Conservation (phyloP, 805 yeast species). For the Candida odintsovae region DNA sequence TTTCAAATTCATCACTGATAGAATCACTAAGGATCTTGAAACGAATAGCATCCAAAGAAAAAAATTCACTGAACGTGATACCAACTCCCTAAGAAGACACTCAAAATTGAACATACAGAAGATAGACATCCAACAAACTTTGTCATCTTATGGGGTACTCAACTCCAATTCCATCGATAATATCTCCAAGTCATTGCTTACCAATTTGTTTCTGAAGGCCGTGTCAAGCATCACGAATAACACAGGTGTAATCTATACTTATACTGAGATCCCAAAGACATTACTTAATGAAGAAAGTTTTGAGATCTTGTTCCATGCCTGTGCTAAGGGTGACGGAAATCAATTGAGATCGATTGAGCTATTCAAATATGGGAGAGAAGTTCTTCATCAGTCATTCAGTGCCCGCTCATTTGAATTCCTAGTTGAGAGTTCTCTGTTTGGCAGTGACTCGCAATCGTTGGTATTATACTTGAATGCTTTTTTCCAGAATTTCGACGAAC, state of each 20-base stretch:
- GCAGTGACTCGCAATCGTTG: background rate
- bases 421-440: background rate
- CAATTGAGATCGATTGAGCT: conserved; percentile 9
- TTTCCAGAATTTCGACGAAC: background rate
- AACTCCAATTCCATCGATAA: background rate
- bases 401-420: conserved; percentile 1
- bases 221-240: conserved; percentile 9
- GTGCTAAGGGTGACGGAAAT: conserved; percentile 13
- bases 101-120: conserved; percentile 13
- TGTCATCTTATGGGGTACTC: background rate
- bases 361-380: conserved; percentile 4
- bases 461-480: background rate
- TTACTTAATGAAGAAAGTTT: conserved; percentile 2
- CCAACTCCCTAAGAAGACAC: background rate
- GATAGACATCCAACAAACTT: conserved; percentile 10
- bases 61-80: background rate
- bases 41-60: conserved; percentile 6
- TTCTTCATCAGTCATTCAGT: background rate
- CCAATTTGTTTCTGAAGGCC: conserved; percentile 10
- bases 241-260: conserved; percentile 16
- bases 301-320: conserved; percentile 11
- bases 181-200: conserved; percentile 6
- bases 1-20: conserved; percentile 9
- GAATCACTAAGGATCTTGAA: conserved; percentile 3
- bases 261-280: conserved; percentile 5